Evolutionary conservation across 345 rosid species (phyloP), one percentile per base, ranked within the genome.

Genomic region (Salix viminalis): DNA sequence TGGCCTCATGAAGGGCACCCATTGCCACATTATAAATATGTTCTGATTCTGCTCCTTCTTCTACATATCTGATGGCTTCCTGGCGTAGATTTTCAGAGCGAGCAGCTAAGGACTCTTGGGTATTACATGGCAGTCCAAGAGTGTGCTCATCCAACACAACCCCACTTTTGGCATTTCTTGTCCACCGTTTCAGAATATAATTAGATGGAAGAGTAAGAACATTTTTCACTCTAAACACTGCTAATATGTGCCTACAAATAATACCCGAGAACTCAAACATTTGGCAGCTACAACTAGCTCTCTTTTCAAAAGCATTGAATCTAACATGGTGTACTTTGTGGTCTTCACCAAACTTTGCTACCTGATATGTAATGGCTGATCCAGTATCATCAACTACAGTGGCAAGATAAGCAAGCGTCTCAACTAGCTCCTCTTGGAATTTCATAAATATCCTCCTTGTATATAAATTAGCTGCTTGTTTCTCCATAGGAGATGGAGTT

Each of bases 251-350:
- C 75, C 93, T 86, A 67, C 93, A 89, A 30, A 89, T 83, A 71
- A 89, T 82, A 67, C 93, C 93, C 14, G 93, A 88, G 83, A 85
- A 89, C 76, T 89, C 93, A 81, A 85, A 89, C 93, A 88, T 89
- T 79, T 86, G 91, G 84, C 93, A 89, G 78, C 89, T 89, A 81
- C 93, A 89, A 24, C 72, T 72, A 36, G 91, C 90, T 75, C 84
- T 86, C 93, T 88, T 89, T 82, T 84, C 90, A 75, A 88, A 72
- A 54, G 85, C 82, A 75, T 86, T 85, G 81, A 89, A 88, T 80
- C 81, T 88, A n/a, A 88, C 90, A 74, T 75, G 78, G 79, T 85
- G 79, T 48, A 85, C 84, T 78, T 75, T 88, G 79, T 83, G 86
- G 69, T 86, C 90, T 83, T 89, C 93, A 65, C 91, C 93, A 70